phyloP scores from a whole-genome alignment of 192 early-diverging fungal species.

The Kickxella alabastrina region DNA sequence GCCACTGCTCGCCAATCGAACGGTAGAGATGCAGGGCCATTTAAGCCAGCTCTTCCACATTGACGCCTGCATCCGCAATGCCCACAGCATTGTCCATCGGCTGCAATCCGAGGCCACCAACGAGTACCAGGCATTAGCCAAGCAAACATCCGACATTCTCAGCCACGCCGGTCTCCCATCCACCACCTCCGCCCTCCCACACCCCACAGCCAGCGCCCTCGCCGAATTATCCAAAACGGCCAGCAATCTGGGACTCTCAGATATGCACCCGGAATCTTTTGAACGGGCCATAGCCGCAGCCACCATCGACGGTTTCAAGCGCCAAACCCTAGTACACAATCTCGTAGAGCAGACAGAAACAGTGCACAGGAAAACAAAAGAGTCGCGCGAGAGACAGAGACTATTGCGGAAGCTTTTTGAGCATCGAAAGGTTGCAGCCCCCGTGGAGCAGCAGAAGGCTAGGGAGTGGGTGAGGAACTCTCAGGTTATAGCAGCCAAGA shows the following conservation, averaged over 20 bases:
- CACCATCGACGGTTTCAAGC: constrained; percentile 18
- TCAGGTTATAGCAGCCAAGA: constrained; percentile 29
- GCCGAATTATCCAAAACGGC: constrained; percentile 19
- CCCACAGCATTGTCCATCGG: constrained; percentile 1
- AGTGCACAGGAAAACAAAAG: not conserved
- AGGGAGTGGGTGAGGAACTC: constrained; percentile 49
- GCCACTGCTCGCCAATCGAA: constrained; percentile 9
- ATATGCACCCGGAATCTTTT: constrained; percentile 30
- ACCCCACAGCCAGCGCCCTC: constrained; percentile 18
- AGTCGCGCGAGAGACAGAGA: constrained; percentile 21
- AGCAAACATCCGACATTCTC: constrained; percentile 11
- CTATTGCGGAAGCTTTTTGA: constrained; percentile 18
- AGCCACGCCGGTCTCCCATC: constrained; percentile 11
- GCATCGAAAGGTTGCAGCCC: constrained; percentile 2
- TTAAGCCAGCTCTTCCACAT: constrained; percentile 16
- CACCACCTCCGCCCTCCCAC: not conserved
- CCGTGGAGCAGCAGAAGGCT: constrained; percentile 45
- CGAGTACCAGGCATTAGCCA: constrained; percentile 27
- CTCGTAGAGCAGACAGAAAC: not conserved
- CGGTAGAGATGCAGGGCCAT: constrained; percentile 8
- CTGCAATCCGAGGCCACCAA: constrained; percentile 22
- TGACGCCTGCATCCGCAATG: not conserved
- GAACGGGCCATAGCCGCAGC: constrained; percentile 20
- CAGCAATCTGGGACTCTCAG: constrained; percentile 7
- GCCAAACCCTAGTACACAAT: constrained; percentile 1